phyloP scores from a whole-genome alignment of 805 yeast genomes.

The Saturnispora gosingensis region DNA sequence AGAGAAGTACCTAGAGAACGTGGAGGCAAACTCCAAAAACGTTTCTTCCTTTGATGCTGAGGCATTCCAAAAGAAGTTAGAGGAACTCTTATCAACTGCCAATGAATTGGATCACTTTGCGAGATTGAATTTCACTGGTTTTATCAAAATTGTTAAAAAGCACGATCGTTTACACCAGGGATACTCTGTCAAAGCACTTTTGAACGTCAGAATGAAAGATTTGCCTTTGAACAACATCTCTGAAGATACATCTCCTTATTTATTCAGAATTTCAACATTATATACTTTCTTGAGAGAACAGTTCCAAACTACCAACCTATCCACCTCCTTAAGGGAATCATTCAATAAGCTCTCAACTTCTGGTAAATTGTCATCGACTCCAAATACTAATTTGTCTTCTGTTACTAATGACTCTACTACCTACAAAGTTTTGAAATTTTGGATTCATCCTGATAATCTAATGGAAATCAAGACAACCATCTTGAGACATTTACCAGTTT shows the following conservation, averaged over 20 bases:
- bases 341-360: conserved; percentile 39
- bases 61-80: conserved; percentile 58
- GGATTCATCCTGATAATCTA: conserved; percentile 94
- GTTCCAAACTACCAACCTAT: conserved; percentile 30
- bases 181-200: conserved; percentile 82
- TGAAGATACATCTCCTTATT: conserved; percentile 88
- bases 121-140: conserved; percentile 89
- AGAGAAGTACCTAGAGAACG: conserved; percentile 28
- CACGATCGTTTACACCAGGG: conserved; percentile 86
- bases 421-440: conserved; percentile 70
- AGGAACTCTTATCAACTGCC: conserved; percentile 62
- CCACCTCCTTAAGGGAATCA: conserved; percentile 34
- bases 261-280: conserved; percentile 71
- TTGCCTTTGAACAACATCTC: conserved; percentile 73
- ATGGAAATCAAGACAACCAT: conserved; percentile 98
- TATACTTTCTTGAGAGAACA: conserved; percentile 79
- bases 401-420: conserved; percentile 18
- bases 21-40: conserved; percentile 21
- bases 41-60: conserved; percentile 42
- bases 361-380: conserved; percentile 28
- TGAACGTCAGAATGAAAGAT: conserved; percentile 78
- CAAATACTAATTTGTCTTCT: conserved; percentile 19
- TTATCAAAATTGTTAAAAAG: conserved; percentile 87
- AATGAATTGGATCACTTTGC: conserved; percentile 85
- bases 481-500: conserved; percentile 84